Evolutionary conservation across 768 basidiomycete genomes (phyloP), one percentile per base, ranked within the genome.

Genomic region (Obba rivulosa): DNA sequence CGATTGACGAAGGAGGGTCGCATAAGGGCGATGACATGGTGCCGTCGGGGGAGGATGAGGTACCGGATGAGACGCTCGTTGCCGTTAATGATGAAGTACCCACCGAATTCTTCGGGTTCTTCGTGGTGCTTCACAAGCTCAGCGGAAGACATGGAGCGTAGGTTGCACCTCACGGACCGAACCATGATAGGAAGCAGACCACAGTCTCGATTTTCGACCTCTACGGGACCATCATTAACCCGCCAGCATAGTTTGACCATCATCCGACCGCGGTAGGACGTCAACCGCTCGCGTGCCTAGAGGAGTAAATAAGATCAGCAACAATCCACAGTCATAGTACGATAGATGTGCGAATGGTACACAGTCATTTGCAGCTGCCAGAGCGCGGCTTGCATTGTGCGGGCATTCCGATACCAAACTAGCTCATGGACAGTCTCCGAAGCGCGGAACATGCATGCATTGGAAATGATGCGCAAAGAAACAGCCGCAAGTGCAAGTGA

Each of bases 31-130:
- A 94, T 90, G 60, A 91, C 92, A 70, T 98, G 92, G 63, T 98
- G 92, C 45, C 96, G 80, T 22, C 96, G 86, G 11, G 94, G 95
- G 34, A 99, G 78, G 60, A 98, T 93, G 63, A 98, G 83, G 70
- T 93, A 97, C 54, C 96, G 92, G 57, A 99, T 94, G 53, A 99
- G 81, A 70, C 93, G 92, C 70, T 99, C 96, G 69, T 97, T 98
- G 53, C 96, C 96, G 66, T 99, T 99, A 67, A 99, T 83, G 62
- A 99, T 80, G 63, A 99, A 99, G 69, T 99, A 98, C 23, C 95
- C 96, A 45, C 96, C 96, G 61, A 97, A 97, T 66, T 98, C 96
- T 69, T 96, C 92, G 1, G 96, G 85, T 61, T 99, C 96, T 75
- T 99, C 96, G 63, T 95, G 87, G 52, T 85, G 85, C 48, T 74